Conservation (phyloP, 2,329 filamentous ascomycete species). For the Neurospora crassa region DNA sequence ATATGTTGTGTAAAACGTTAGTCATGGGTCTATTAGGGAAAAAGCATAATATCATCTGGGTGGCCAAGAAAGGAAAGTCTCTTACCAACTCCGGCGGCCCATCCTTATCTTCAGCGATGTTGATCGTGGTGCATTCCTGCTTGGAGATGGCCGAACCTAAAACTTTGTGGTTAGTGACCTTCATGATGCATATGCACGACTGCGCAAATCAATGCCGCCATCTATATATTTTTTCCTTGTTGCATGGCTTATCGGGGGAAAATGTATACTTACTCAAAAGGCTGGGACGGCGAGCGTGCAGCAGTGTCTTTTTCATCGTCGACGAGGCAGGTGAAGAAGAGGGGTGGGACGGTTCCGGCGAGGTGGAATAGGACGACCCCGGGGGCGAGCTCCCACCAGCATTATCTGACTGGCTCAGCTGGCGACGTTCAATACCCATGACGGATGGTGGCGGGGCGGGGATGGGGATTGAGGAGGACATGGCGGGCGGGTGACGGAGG, state of each 20-base stretch:
- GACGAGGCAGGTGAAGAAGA: constrained; percentile 31
- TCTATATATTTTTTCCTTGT: neutral
- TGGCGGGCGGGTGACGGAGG: constrained; percentile 22
- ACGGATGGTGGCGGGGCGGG: constrained; percentile 30
- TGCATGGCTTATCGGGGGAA: constrained; percentile 9
- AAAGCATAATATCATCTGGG: neutral
- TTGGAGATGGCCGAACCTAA: constrained; percentile 62
- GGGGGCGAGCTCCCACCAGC: constrained; percentile 39
- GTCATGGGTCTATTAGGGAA: constrained; percentile 6
- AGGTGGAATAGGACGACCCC: constrained; percentile 45
- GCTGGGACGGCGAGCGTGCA: constrained; percentile 49
- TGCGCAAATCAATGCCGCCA: neutral
- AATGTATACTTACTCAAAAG: constrained; percentile 43
- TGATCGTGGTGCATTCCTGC: constrained; percentile 71
- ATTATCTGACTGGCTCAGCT: constrained; percentile 29
- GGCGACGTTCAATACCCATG: constrained; percentile 11
- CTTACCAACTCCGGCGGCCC: constrained; percentile 63
- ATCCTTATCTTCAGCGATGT: constrained; percentile 60
- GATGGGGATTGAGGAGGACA: constrained; percentile 64
- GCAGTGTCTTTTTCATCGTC: constrained; percentile 30
- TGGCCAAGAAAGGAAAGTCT: constrained; percentile 3
- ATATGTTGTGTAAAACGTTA: constrained; percentile 41
- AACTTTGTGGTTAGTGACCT: constrained; percentile 22
- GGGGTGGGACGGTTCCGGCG: constrained; percentile 36
- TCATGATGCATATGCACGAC: neutral